Percentiles rank a stretch among this genome's conserved stretches.
Evolutionary conservation across 2,329 filamentous ascomycete genomes (phyloP).

Genomic region (Sporothrix inflata): DNA sequence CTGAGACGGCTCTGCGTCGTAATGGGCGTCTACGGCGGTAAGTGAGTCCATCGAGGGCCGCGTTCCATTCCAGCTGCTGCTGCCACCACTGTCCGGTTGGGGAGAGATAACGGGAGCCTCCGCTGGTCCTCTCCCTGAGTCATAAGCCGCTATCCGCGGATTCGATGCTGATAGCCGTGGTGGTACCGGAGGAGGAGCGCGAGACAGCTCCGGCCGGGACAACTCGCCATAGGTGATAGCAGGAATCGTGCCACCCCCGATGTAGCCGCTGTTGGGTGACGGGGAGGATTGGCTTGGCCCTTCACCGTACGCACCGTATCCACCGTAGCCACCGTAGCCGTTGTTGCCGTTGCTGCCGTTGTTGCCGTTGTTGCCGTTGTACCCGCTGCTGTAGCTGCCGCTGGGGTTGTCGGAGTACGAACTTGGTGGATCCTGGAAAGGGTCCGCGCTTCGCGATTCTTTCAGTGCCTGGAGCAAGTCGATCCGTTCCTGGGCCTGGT

Average conservation of each 20-base stretch:
- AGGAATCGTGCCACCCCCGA: slow-evolving; percentile 81
- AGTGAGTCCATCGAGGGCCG: neutral
- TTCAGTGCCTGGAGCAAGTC: slow-evolving; percentile 83
- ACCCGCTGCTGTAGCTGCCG: neutral
- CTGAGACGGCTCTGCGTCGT: slow-evolving; percentile 2
- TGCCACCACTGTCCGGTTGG: slow-evolving; percentile 4
- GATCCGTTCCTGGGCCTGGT: slow-evolving; percentile 92
- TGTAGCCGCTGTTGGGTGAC: slow-evolving; percentile 55
- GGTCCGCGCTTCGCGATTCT: slow-evolving; percentile 59
- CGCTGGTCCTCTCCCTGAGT: slow-evolving; percentile 45
- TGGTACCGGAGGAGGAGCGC: slow-evolving; percentile 49
- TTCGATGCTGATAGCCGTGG: slow-evolving; percentile 58
- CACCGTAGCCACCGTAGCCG: neutral
- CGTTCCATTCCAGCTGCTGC: neutral
- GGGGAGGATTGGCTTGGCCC: neutral
- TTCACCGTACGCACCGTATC: slow-evolving; percentile 1
- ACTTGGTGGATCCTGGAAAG: slow-evolving; percentile 31
- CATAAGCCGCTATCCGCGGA: slow-evolving; percentile 52
- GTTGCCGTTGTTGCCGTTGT: neutral
- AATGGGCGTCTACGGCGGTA: neutral
- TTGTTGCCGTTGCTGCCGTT: neutral
- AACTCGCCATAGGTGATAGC: slow-evolving; percentile 78
- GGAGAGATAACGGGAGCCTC: slow-evolving; percentile 37
- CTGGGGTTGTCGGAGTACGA: neutral
- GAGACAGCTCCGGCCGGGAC: slow-evolving; percentile 59